Evolutionary conservation across 164 flowering plant species (phyloP), one percentile per base, ranked within the genome.

Genomic region (Macadamia tetraphylla): DNA sequence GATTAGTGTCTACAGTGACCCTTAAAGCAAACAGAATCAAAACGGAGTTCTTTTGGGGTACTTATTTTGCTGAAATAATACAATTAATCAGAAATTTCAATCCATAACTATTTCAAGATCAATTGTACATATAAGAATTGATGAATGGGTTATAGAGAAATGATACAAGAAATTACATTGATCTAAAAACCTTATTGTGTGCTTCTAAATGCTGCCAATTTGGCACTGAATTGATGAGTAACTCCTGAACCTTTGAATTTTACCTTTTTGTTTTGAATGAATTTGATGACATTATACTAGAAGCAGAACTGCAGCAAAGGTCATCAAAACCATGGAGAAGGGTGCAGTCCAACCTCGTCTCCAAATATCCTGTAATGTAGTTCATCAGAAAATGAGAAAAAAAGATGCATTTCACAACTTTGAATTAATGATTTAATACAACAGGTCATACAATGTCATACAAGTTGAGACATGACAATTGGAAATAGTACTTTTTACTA

Each of bases 241-340:
- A 5, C 40, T 35, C 40, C 5, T 17, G 23, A 14, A 55, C n/a
- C 23, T 14, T 17, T 4, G 23, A 55, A 42, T 3, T 52, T 30
- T 32, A 5, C 12, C 35, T 53, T 52, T 35, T 35, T 35, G 5
- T 35, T 35, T 35, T 35, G 0, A 8, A 8, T 5, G 5, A 35
- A 35, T 35, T 35, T 32, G 11, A 15, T 48, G 23, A 65, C 0
- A 17, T 57, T 23, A 55, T 30, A 65, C 15, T 40, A 53, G 23
- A 65, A 65, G 68, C 68, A 53, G 60, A 29, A 55, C 46, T 6
- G 48, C 29, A 35, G 68, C 49, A 65, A 60, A 65, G 3, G 68
- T 53, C 29, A 40, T 17, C 30, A 31, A 2, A 32, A 65, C 60
- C 60, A 15, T 53, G 30, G 68, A 55, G 58, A 11, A 55, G 18